These are phyloP conservation scores for Entomortierella lignicola DNA, from an alignment of 192 early-diverging fungal genomes.

Conservation along the genomic window DNA sequence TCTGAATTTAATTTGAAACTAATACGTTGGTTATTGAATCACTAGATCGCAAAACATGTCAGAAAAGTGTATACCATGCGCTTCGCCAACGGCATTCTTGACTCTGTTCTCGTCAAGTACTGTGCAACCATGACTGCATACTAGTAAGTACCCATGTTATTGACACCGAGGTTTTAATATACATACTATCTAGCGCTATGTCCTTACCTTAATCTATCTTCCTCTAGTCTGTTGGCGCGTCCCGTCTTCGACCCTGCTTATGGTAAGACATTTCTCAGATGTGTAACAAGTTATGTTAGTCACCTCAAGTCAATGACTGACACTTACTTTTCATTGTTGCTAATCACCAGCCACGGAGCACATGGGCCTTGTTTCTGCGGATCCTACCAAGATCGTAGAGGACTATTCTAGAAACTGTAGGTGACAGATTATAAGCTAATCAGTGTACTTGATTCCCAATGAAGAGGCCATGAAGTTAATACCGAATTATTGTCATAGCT, in stretches of 20 bases:
- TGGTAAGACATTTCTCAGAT: slow-evolving; percentile 48
- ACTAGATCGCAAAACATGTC: slow-evolving; percentile 62
- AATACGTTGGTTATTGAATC: background rate
- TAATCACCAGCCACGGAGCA: slow-evolving; percentile 59
- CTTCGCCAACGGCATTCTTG: slow-evolving; percentile 73
- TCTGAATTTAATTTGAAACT: no score
- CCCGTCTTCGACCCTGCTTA: slow-evolving; percentile 69
- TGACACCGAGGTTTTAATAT: no score
- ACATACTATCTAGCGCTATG: background rate
- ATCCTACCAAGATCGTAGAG: slow-evolving; percentile 71
- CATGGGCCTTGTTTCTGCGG: slow-evolving; percentile 61
- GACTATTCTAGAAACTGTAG: slow-evolving; percentile 72
- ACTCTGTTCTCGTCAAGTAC: slow-evolving; percentile 74
- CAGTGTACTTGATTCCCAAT: background rate
- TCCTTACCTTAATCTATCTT: slow-evolving; percentile 71
- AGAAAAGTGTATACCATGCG: slow-evolving; percentile 68
- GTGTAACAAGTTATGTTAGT: no score
- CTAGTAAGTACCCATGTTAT: slow-evolving; percentile 59
- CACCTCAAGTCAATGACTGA: no score
- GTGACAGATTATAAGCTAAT: no score
- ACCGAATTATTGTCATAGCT: slow-evolving; percentile 29
- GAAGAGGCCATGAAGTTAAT: background rate
- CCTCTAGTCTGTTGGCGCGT: slow-evolving; percentile 65
- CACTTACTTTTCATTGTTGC: background rate
- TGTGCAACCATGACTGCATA: slow-evolving; percentile 75